A percentile compares a stretch with the other conserved stretches of the same genome.
These are phyloP conservation scores for Ramichloridium luteum DNA, from an alignment of 2,329 filamentous ascomycete species.

Conservation along the genomic window DNA sequence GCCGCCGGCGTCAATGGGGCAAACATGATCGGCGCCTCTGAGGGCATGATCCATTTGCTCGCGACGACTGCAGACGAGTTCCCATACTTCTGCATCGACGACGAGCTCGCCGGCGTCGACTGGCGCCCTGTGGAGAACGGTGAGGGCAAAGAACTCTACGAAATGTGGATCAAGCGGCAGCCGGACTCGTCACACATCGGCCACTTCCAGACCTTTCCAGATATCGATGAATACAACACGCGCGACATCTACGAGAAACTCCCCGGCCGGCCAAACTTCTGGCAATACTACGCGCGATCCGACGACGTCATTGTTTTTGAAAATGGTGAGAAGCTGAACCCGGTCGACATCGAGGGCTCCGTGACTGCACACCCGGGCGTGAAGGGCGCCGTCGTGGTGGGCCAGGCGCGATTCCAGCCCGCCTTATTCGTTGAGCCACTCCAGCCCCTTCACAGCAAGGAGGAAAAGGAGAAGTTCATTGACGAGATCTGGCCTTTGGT, in stretches of 20 bases:
- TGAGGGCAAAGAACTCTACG: slow-evolving; percentile 19
- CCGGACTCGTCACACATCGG: background rate
- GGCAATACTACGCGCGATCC: slow-evolving; percentile 18
- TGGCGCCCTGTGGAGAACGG: slow-evolving; percentile 5
- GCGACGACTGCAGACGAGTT: slow-evolving; percentile 1
- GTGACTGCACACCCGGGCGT: slow-evolving; percentile 19
- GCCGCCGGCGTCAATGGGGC: slow-evolving; percentile 1
- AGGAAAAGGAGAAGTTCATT: slow-evolving; percentile 9
- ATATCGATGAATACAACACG: slow-evolving; percentile 18
- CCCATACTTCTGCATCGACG: slow-evolving; percentile 7
- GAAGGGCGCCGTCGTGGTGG: slow-evolving; percentile 24
- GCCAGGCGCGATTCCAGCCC: slow-evolving; percentile 22
- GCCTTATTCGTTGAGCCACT: slow-evolving; percentile 23
- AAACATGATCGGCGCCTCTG: slow-evolving; percentile 2
- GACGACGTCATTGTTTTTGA: slow-evolving; percentile 21
- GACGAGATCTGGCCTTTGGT: slow-evolving; percentile 12
- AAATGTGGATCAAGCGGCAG: slow-evolving; percentile 27
- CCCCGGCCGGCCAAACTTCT: slow-evolving; percentile 17
- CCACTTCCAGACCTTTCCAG: slow-evolving; percentile 25
- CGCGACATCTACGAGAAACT: slow-evolving; percentile 20
- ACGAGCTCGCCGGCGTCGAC: slow-evolving; percentile 4
- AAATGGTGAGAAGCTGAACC: slow-evolving; percentile 22
- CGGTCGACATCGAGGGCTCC: slow-evolving; percentile 12
- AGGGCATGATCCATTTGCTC: slow-evolving; percentile 2
- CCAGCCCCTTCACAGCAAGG: slow-evolving; percentile 5